Evolutionary conservation across 2,329 filamentous ascomycete genomes (phyloP), one percentile per base, ranked within the genome.

Genomic region (Camillea tinctor): DNA sequence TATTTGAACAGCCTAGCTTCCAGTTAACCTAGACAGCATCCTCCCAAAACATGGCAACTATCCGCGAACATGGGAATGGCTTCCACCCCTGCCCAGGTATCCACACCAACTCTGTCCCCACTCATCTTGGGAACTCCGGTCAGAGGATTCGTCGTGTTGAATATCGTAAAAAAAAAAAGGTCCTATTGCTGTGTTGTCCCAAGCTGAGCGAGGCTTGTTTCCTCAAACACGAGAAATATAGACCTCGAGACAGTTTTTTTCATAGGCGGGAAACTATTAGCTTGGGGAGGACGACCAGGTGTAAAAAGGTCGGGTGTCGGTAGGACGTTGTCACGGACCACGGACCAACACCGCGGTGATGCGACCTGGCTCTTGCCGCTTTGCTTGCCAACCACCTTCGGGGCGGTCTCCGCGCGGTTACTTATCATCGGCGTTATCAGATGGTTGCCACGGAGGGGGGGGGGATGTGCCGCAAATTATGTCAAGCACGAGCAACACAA

Each of bases 21-120:
- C 36, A 44, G 13, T 15, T 6, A 44, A 44, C 36, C 36, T n/a
- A n/a, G 36, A 44, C 36, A 64, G 68, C 66, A 63, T 59, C 51
- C 52, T 50, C 61, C 55, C 53, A 51, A 52, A 64, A 26, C 54
- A 64, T 56, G 69, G 69, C 68, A 71, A 66, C 53, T 67, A 56
- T 71, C 68, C 64, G 69, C 69, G 69, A 71, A 61, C 66, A 69
- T 69, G 67, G 65, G 64, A 69, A 64, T 65, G 58, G 53, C 59
- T 60, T 61, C 60, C 64, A 61, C 26, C 62, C 61, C 30, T 57
- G 56, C 22, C 52, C 51, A 55, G 56, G 63, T 68, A 66, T 60
- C 66, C 64, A 66, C 62, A 40, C 26, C 26, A 55, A 40, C 51
- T 53, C 58, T n/a, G 56, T 58, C 60, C 56, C 58, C 63, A 64